Evolutionary conservation across 768 basidiomycete genomes (phyloP).

Genomic region (Naganishia antarctica): DNA sequence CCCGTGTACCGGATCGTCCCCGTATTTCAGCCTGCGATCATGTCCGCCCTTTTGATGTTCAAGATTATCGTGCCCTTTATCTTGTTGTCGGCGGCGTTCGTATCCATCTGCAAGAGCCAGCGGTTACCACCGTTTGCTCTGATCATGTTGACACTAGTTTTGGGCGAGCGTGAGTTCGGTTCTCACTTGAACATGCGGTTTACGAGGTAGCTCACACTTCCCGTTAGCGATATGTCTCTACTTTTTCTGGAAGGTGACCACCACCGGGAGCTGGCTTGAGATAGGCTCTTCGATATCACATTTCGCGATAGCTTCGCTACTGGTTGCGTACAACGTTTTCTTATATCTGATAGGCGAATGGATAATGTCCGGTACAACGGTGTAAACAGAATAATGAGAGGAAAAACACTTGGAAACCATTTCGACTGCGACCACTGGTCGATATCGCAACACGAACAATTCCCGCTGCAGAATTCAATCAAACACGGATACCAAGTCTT

Average conservation of each 20-base stretch:
- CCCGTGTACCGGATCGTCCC: constrained; percentile 83
- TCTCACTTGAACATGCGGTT: constrained; percentile 19
- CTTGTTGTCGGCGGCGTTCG: constrained; percentile 66
- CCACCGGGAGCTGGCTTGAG: constrained; percentile 74
- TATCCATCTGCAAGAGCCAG: constrained; percentile 63
- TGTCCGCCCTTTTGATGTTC: constrained; percentile 69
- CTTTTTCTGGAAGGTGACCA: constrained; percentile 80
- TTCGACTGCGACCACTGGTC: too few relatives aligned
- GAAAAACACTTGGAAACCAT: too few relatives aligned
- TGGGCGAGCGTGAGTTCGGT: constrained; percentile 61
- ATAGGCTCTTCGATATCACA: constrained; percentile 84
- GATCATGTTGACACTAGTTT: constrained; percentile 67
- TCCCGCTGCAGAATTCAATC: too few relatives aligned
- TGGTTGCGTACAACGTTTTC: constrained; percentile 73
- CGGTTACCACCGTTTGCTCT: constrained; percentile 72
- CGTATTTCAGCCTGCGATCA: constrained; percentile 77
- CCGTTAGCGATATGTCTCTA: constrained; percentile 68
- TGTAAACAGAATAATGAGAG: too few relatives aligned
- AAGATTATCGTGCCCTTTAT: constrained; percentile 78
- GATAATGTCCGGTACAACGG: constrained; percentile 53
- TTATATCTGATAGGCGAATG: constrained; percentile 69
- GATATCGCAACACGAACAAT: too few relatives aligned
- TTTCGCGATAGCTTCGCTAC: constrained; percentile 74
- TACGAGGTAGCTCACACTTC: not conserved
- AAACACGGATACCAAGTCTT: too few relatives aligned